phyloP scores from a whole-genome alignment of 441 rosid species.

The Caryocar brasiliense region DNA sequence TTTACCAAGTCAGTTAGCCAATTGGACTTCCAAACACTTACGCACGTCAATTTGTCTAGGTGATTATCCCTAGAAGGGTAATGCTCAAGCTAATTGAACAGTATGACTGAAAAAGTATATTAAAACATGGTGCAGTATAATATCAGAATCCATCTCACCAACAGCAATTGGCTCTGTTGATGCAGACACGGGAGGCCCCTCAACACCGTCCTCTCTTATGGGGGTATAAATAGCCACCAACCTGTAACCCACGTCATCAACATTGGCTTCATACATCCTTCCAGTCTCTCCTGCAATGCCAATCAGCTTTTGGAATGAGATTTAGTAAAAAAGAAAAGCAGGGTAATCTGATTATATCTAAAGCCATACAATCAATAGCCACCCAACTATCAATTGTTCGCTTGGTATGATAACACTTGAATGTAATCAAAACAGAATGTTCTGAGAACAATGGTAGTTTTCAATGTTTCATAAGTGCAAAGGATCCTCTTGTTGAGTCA shows the following conservation, averaged over 20 bases:
- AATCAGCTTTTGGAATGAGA: slow-evolving; percentile 11
- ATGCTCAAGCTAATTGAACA: not conserved
- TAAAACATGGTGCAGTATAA: not conserved
- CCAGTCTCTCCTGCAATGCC: slow-evolving; percentile 76
- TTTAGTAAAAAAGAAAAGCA: not conserved
- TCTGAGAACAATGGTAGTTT: too few species aligned
- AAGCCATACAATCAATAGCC: not conserved
- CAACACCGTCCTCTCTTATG: slow-evolving; percentile 84
- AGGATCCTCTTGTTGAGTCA: too few species aligned
- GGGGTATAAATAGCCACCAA: slow-evolving; percentile 87
- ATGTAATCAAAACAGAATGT: too few species aligned
- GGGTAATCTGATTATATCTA: not conserved
- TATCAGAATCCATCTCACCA: slow-evolving; percentile 39
- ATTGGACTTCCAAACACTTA: too few species aligned
- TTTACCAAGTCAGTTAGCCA: too few species aligned
- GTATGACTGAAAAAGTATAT: not conserved
- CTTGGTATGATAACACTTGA: too few species aligned
- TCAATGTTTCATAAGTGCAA: too few species aligned
- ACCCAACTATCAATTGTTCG: too few species aligned
- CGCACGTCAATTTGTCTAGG: too few species aligned
- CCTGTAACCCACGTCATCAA: slow-evolving; percentile 95
- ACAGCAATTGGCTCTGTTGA: slow-evolving; percentile 89
- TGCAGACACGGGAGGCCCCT: slow-evolving; percentile 94
- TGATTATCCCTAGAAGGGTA: too few species aligned
- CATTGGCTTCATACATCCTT: slow-evolving; percentile 94